Conservation (phyloP, 495 filamentous ascomycete genomes). For the Penicillium paxilli region DNA sequence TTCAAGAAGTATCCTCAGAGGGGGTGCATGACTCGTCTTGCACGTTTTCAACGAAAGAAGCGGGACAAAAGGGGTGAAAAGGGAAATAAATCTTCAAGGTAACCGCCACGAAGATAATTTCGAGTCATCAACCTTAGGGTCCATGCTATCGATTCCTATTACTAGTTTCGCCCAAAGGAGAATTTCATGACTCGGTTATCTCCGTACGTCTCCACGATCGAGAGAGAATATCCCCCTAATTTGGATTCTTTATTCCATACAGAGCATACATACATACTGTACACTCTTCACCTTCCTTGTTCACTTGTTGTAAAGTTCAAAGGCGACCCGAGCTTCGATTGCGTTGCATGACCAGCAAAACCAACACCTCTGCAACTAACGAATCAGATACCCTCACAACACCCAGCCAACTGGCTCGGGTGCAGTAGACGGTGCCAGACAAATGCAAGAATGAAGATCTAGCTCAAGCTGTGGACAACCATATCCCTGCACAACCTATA, state of each 20-base stretch:
- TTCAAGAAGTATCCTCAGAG: no score
- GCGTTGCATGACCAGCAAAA: conserved; percentile 1
- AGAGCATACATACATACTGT: no score
- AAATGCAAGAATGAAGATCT: background rate
- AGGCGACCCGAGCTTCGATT: background rate
- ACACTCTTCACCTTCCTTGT: background rate
- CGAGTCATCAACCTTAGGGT: no score
- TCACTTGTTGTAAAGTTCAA: background rate
- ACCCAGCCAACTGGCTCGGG: background rate
- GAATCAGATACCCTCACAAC: background rate
- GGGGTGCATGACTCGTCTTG: no score
- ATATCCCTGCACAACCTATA: background rate
- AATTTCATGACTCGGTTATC: no score
- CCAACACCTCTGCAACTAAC: background rate
- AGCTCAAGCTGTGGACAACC: conserved; percentile 1
- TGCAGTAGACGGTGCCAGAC: background rate
- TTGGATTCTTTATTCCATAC: background rate
- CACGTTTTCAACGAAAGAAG: no score
- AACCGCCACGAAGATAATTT: no score
- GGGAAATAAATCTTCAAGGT: no score
- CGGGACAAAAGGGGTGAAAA: no score
- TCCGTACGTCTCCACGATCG: no score
- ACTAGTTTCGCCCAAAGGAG: no score
- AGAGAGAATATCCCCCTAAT: background rate
- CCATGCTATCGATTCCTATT: no score